Base-by-base conservation (phyloP, 148 eudicot genomes). In the Nepenthes mirabilis region DNA sequence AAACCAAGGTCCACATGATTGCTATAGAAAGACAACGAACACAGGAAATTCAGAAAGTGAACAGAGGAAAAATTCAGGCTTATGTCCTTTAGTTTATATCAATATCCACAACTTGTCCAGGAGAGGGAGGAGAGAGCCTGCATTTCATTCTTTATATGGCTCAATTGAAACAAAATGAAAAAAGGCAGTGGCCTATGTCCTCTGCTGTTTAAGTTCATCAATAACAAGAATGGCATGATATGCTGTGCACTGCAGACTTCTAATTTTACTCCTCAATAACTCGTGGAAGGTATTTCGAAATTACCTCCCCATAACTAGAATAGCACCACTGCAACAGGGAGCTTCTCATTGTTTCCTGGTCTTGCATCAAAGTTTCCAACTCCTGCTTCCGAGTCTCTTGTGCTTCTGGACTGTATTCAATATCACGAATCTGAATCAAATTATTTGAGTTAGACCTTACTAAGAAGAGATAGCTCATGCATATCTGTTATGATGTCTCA, bases 251-350 rank as follows among this genome's bases (percentile, higher is more conserved):
- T 50, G 14, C 11, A 58, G 23, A 23, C 34, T 33, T 47, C 47
- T n/a, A 14, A 14, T 33, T 36, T 23, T 52, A 36, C 34, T 36
- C 14, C 36, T 52, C 36, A 1, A 32, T 61, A 57, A 57, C 52
- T 43, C n/a, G 53, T 1, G 34, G 32, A 43, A 35, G 14, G n/a
- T 53, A 48, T 63, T 55, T 40, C 56, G 40, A 36, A 40, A 33
- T 70, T 79, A 89, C 99, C 99, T 93, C 99, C 34, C 97, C 99
- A 60, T 93, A 93, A 72, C 99, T 93, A 65, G 91, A 77, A 69
- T 89, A 89, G 70, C 97, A 93, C 99, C 99, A 93, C 57, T 86
- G 99, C 72, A 86, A 68, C 47, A 93, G 86, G 71, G 95, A 79
- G 70, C 80, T 86, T 83, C 91, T 79, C 58, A 86, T 57, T 36